Evolutionary conservation across 176 grass and related monocot species (phyloP), one percentile per base, ranked within the genome.

Genomic region (Aegilops longissima): DNA sequence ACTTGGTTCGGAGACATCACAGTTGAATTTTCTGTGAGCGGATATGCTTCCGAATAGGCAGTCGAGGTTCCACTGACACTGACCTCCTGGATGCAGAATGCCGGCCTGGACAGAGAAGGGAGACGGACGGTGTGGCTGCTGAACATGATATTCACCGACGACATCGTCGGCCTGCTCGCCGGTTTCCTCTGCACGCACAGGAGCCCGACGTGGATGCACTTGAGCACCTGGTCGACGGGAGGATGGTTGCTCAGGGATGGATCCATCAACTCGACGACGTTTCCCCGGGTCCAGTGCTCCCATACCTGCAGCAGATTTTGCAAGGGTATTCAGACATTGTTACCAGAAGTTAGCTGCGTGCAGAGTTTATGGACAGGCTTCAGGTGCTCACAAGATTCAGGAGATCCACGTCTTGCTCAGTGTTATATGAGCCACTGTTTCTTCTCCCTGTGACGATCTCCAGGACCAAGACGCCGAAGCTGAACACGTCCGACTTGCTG

Each of bases 371-470:
- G 14, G 18, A 8, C 44, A 56, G 2, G 21, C n/a, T 81, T 42
- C 20, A 61, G 44, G 51, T 35, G 67, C 87, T 87, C 71, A 94
- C 90, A 17, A 80, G 70, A 76, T 76, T 86, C 73, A 92, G 27
- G 33, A 94, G 64, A 65, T 85, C 87, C 21, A 79, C 84, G 12
- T 68, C 69, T 21, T 90, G 68, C 8, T 85, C 64, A 18, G 52
- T 38, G 6, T 89, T 21, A 14, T 47, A 78, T 5, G 59, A 56
- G 70, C 68, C 67, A 29, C 1, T 65, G 24, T 90, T 94, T 80
- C 90, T 92, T 88, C 73, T 87, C 27, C 93, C 90, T 0, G 87
- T 90, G 62, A 94, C 61, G 14, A 92, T 94, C 77, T 94, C 93
- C 66, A 94, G 76, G 33, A 94, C 25, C 69, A 94, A 82, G 45